Evolutionary conservation across 148 eudicot species (phyloP).

Genomic region (Vaccinium darrowii): DNA sequence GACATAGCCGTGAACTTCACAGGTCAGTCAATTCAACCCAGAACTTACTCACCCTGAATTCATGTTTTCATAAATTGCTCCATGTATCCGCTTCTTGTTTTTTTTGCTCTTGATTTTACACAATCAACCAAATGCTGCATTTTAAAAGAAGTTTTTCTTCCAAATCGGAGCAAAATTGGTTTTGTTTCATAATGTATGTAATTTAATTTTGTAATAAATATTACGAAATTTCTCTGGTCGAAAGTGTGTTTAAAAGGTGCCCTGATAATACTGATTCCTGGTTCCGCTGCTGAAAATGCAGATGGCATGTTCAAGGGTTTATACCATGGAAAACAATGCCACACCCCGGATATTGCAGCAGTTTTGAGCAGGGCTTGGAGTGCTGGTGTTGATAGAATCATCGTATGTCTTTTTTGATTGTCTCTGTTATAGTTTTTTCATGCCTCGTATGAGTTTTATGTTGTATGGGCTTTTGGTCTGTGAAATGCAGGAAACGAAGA

Average conservation of each 20-base stretch:
- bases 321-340: slow-evolving; percentile 72
- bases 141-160: too few species aligned
- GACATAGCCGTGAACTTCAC: slow-evolving; percentile 97
- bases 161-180: too few species aligned
- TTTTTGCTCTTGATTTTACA: slow-evolving; percentile 9
- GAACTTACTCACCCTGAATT: background rate
- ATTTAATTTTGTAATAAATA: too few species aligned
- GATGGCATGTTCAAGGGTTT: slow-evolving; percentile 95
- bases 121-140: background rate
- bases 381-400: slow-evolving; percentile 88
- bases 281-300: slow-evolving; percentile 13
- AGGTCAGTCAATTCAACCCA: slow-evolving; percentile 46
- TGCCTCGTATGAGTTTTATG: background rate
- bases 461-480: background rate
- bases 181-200: too few species aligned
- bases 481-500: background rate
- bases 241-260: too few species aligned
- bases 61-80: background rate
- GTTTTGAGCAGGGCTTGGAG: slow-evolving; percentile 83
- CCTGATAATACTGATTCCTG: too few species aligned
- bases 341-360: slow-evolving; percentile 45
- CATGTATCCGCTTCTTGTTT: background rate
- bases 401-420: slow-evolving; percentile 38
- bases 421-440: background rate
- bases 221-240: too few species aligned